Conservation (phyloP, 805 yeast genomes). For the Starmerella lactis-condensi region DNA sequence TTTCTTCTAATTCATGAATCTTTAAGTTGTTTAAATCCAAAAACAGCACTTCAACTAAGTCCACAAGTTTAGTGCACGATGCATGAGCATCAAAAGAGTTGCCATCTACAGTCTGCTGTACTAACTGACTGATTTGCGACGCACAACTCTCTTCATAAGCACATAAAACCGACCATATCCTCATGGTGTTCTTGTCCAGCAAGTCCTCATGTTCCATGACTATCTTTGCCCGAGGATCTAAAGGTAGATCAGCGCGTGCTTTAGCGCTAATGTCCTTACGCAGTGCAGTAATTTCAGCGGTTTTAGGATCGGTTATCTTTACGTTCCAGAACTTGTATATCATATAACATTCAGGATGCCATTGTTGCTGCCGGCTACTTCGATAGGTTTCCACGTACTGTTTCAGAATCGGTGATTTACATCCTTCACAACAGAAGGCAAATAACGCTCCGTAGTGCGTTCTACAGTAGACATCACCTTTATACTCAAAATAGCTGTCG, state of each 20-base stretch:
- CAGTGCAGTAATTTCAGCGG: conserved; percentile 4
- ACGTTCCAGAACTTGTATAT: conserved; percentile 95
- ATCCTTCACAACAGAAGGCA: conserved; percentile 86
- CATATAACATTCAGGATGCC: conserved; percentile 99
- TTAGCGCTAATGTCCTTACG: conserved; percentile 4
- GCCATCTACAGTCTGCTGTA: conserved; percentile 60
- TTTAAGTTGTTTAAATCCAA: conserved; percentile 27
- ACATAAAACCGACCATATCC: conserved; percentile 73
- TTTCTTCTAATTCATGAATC: background rate
- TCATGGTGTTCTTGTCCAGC: conserved; percentile 39
- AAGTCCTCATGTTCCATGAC: conserved; percentile 33
- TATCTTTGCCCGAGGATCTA: conserved; percentile 10
- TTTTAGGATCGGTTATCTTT: conserved; percentile 31
- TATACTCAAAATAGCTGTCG: conserved; percentile 81
- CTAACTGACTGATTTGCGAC: conserved; percentile 75
- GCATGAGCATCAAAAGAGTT: conserved; percentile 48
- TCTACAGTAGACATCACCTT: conserved; percentile 69
- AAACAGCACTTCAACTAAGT: conserved; percentile 60
- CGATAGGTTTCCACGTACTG: conserved; percentile 84
- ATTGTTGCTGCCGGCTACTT: conserved; percentile 82
- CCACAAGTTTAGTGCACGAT: conserved; percentile 52
- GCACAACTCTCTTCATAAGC: conserved; percentile 85
- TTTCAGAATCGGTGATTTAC: conserved; percentile 74
- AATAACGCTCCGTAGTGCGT: conserved; percentile 72
- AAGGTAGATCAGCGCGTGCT: conserved; percentile 2